Conservation (phyloP, 75 land plant species). For the Isoetes taiwanensis region DNA sequence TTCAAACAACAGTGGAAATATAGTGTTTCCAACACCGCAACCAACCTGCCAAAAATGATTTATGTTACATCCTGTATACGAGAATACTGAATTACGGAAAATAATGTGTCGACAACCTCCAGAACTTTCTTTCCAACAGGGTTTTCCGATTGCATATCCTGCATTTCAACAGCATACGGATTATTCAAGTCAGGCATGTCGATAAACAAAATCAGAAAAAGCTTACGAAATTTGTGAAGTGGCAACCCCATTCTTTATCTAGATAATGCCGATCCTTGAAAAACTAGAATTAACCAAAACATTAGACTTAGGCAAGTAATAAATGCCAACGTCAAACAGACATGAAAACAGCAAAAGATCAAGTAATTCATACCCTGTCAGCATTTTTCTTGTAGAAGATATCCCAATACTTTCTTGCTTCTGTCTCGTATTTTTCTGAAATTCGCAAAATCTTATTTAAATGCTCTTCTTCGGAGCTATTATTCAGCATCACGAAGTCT, state of each 20-base stretch:
- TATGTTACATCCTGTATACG: neutral
- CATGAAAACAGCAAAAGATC: neutral
- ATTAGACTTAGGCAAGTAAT: neutral
- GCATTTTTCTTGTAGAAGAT: conserved; percentile 79
- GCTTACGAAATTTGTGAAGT: conserved; percentile 33
- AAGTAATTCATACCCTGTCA: conserved; percentile 35
- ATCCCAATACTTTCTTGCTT: conserved; percentile 93
- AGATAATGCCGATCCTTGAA: conserved; percentile 97
- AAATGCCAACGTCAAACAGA: neutral
- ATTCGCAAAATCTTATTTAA: no score
- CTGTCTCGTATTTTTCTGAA: conserved; percentile 94
- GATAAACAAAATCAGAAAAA: neutral
- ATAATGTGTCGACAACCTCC: no score
- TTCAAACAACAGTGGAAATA: conserved; percentile 66
- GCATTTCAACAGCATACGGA: neutral
- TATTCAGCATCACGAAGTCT: no score
- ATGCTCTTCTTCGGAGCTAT: no score
- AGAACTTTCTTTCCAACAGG: conserved; percentile 23
- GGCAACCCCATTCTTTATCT: conserved; percentile 94
- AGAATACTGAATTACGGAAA: neutral
- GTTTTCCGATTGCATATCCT: neutral
- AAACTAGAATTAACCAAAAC: conserved; percentile 37
- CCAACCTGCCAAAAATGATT: conserved; percentile 54
- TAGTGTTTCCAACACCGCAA: conserved; percentile 89
- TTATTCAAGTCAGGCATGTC: neutral